Evolutionary conservation across 2,329 filamentous ascomycete species (phyloP), one percentile per base, ranked within the genome.

Genomic region (Alternaria rosae): DNA sequence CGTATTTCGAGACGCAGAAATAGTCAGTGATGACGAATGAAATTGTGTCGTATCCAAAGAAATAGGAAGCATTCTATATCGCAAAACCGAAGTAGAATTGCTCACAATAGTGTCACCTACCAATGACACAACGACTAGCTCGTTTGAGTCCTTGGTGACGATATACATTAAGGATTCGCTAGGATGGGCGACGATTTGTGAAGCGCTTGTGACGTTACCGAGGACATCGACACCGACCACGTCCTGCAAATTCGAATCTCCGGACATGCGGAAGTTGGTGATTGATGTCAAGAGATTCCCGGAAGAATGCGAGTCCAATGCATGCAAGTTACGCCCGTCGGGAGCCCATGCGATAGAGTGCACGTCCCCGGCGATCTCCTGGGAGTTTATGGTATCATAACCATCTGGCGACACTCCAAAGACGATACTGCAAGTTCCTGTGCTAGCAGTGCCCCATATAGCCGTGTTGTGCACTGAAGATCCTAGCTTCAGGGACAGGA

Each of bases 401-500:
- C 70, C 70, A 21, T 63, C 45, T 8, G 62, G 26, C 6, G 66
- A 64, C 10, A 65, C 50, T 3, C 68, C 64, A 43, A 73, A 73
- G 13, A 73, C 30, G 10, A 66, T 58, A 50, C 70, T 73, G 57
- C 70, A 73, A 11, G 38, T 60, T 6, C 68, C 70, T 4, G 69
- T 71, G 30, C 64, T 72, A 15, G 68, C 70, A 4, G 65, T 64
- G 15, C 70, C 69, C 54, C 64, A 72, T 35, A 72, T 72, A 38
- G 56, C 64, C 17, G 61, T 51, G 15, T 62, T 52, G n/a, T 66
- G 57, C 21, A 23, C 21, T 15, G 55, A 61, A n/a, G 68, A 57
- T 8, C 58, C 61, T 11, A 73, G 35, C 20, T 69, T 57, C 3
- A 71, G 58, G 17, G 59, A 57, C 26, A 20, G 48, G 52, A 70